phyloP scores from a whole-genome alignment of 2,329 filamentous ascomycete genomes.

The Fusarium chuoi region DNA sequence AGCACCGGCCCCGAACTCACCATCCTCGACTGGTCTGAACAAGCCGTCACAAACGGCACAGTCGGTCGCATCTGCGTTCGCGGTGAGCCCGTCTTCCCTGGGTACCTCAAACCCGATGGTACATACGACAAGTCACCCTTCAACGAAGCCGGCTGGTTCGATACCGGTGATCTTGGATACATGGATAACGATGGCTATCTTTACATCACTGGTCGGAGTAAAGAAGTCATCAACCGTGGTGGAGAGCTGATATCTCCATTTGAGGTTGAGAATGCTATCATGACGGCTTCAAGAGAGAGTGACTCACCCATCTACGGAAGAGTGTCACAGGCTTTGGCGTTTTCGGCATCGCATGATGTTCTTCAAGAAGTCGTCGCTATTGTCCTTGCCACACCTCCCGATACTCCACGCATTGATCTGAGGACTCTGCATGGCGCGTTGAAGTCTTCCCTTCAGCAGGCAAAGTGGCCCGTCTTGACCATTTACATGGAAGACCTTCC shows the following conservation, averaged over 20 bases:
- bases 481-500: constrained; percentile 1
- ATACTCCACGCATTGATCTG: background rate
- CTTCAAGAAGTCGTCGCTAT: background rate
- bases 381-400: background rate
- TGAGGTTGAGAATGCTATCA: constrained; percentile 14
- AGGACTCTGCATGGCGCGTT: background rate
- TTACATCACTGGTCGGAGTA: constrained; percentile 15
- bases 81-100: background rate
- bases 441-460: constrained; percentile 6
- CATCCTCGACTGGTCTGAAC: constrained; percentile 3
- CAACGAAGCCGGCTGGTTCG: background rate
- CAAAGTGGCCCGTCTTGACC: constrained; percentile 5
- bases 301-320: background rate
- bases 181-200: constrained; percentile 6
- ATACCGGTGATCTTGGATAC: constrained; percentile 4
- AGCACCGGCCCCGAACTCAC: constrained; percentile 11
- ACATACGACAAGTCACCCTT: constrained; percentile 1
- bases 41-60: background rate
- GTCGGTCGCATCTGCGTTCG: constrained; percentile 12
- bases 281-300: background rate
- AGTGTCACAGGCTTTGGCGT: background rate
- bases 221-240: constrained; percentile 4
- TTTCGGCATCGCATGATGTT: background rate
- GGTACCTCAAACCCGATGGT: background rate
- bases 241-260: constrained; percentile 6